Evolutionary conservation across 1,139 yeast species (phyloP), one percentile per base, ranked within the genome.

Genomic region (Candida glucosophila): DNA sequence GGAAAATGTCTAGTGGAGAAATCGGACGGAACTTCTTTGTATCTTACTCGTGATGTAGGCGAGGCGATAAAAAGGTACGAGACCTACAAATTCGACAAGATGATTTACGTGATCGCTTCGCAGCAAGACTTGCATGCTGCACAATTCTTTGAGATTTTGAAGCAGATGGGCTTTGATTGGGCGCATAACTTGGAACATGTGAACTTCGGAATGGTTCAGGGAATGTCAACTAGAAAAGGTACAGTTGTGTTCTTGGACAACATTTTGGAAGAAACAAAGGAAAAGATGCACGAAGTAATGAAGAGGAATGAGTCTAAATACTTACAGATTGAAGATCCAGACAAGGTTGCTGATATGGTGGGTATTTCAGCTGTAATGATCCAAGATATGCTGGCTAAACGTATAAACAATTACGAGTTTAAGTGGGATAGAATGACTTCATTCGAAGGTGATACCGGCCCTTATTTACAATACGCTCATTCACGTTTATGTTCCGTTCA

Each of bases 361-460:
- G 99, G 98, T 54, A 83, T 90, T 33, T 81, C 96, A 22, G 97
- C 98, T 8, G 95, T 92, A 33, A 88, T 92, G 95, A 82, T 92
- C 48, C 98, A 92, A 66, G 99, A 92, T 58, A 86, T 90, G 96
- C 94, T 85, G 62, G 80, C 95, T 35, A 92, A 92, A 67, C 81
- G 98, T 60, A 74, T 88, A 57, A 86, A 90, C 67, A 88, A 90
- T 62, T 92, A 92, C 61, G 86, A 79, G 44, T 92, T 92, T 61
- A 83, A 86, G 58, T 90, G 98, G 99, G 88, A 82, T 47, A 82
- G 99, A 67, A 90, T 90, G 97, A 71, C 83, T 26, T 85, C 96
- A 5, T 88, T 92, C 42, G 99, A 90, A 67, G 99, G 99, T 58
- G 99, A 90, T 58, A 90, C 99, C 34, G 99, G 99, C 51, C 98